Percentiles rank a stretch among this genome's conserved stretches.
These are phyloP conservation scores for Salpingoeca rosetta DNA, from an alignment of 78 protist species.

Conservation along the genomic window DNA sequence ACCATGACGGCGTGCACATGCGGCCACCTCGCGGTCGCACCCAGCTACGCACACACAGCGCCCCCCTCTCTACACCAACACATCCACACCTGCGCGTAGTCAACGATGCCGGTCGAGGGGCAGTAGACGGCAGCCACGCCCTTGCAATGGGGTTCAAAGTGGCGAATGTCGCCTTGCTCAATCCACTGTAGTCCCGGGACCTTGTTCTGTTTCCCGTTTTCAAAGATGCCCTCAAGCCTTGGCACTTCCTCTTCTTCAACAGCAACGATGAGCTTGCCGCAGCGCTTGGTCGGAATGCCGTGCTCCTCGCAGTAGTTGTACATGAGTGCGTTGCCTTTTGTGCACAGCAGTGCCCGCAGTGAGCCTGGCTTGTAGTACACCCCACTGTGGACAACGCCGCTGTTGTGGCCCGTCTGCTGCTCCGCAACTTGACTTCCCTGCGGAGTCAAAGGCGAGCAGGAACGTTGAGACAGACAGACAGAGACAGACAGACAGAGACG, in stretches of 20 bases:
- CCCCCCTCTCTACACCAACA: too few species aligned
- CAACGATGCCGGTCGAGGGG: slow-evolving; percentile 55
- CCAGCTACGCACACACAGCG: too few species aligned
- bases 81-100: slow-evolving; percentile 34
- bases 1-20: too few species aligned
- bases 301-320: slow-evolving; percentile 32
- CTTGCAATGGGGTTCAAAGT: neutral
- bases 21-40: too few species aligned
- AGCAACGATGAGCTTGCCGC: slow-evolving; percentile 65
- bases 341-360: slow-evolving; percentile 37
- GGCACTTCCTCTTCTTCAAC: slow-evolving; percentile 1
- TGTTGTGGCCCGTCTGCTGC: slow-evolving; percentile 51
- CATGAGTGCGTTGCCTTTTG: slow-evolving; percentile 30
- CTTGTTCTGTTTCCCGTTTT: slow-evolving; percentile 46
- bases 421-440: neutral
- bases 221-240: slow-evolving; percentile 22
- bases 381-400: slow-evolving; percentile 65
- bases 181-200: too few species aligned
- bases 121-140: slow-evolving; percentile 43
- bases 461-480: neutral
- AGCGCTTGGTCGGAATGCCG: slow-evolving; percentile 12
- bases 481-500: neutral
- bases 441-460: neutral
- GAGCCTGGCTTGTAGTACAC: slow-evolving; percentile 54
- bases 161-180: too few species aligned